Evolutionary conservation across 2,329 filamentous ascomycete genomes (phyloP).

Genomic region (Stachybotrys elegans): DNA sequence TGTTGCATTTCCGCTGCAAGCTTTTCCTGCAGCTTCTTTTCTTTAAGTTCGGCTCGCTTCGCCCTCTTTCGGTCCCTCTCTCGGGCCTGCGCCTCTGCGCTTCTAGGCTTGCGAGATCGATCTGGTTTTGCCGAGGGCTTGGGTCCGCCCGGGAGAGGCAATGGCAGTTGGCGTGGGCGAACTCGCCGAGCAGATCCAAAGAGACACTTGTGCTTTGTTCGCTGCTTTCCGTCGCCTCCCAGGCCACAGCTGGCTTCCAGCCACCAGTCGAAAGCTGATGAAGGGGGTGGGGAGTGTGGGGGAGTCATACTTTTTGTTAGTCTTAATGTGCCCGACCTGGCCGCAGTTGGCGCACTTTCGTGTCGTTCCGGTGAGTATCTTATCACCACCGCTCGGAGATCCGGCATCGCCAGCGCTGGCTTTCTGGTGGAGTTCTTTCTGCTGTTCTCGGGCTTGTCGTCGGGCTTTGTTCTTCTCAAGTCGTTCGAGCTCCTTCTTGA

Average conservation of each 20-base stretch:
- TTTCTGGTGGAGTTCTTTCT: slow-evolving; percentile 62
- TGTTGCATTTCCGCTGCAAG: slow-evolving; percentile 11
- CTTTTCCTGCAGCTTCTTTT: slow-evolving; percentile 11
- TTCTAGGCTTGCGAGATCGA: no score
- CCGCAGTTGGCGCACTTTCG: slow-evolving; percentile 98
- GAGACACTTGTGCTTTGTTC: slow-evolving; percentile 11
- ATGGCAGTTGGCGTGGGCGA: no score
- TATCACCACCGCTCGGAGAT: slow-evolving; percentile 43
- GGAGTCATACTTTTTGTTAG: slow-evolving; percentile 83
- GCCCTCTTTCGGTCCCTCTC: slow-evolving; percentile 4
- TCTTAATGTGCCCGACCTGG: slow-evolving; percentile 95
- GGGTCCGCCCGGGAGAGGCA: no score
- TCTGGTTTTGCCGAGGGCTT: no score
- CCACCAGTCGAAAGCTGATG: slow-evolving; percentile 28
- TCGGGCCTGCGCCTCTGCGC: slow-evolving; percentile 4
- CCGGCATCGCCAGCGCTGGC: slow-evolving; percentile 37
- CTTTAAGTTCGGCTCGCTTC: slow-evolving; percentile 4
- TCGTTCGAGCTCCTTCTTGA: slow-evolving; percentile 65
- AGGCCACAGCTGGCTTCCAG: slow-evolving; percentile 10
- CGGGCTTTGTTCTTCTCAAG: slow-evolving; percentile 90
- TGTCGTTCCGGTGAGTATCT: slow-evolving; percentile 61
- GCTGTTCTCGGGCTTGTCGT: slow-evolving; percentile 82
- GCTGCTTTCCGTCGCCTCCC: slow-evolving; percentile 9
- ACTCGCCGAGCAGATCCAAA: no score
- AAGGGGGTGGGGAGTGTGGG: slow-evolving; percentile 21